Evolutionary conservation across 1,139 yeast genomes (phyloP).

Genomic region (Yamadazyma friedrichii): DNA sequence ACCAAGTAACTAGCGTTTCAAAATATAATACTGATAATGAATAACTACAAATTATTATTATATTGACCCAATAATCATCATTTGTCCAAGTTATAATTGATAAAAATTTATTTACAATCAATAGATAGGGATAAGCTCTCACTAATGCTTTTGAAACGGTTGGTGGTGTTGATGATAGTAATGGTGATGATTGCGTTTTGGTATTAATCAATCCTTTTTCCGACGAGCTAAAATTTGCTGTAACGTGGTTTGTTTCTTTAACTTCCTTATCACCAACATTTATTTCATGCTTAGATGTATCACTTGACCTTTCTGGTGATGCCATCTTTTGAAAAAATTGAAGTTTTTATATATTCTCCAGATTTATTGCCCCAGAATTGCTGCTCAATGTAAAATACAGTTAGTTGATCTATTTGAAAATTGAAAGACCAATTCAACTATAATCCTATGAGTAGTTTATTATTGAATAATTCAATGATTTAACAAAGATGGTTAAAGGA

Average conservation of each 20-base stretch:
- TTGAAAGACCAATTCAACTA: no score
- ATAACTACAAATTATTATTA: constrained; percentile 58
- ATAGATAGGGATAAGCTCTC: constrained; percentile 78
- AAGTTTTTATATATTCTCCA: not conserved
- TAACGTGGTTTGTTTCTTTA: constrained; percentile 8
- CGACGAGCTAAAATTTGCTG: constrained; percentile 14
- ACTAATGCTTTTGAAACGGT: constrained; percentile 82
- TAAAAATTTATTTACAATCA: constrained; percentile 65
- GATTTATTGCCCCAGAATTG: no score
- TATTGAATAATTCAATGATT: no score
- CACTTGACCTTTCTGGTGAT: constrained; percentile 1
- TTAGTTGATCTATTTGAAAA: no score
- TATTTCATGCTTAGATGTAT: constrained; percentile 1
- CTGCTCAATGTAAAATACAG: no score
- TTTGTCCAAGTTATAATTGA: constrained; percentile 89
- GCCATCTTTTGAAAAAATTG: constrained; percentile 3
- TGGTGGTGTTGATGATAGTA: constrained; percentile 83
- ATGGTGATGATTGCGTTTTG: constrained; percentile 58
- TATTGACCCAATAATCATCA: constrained; percentile 76
- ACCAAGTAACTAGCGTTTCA: constrained; percentile 68
- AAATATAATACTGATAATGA: constrained; percentile 67
- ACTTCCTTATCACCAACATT: not conserved
- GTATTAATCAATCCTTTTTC: constrained; percentile 7
- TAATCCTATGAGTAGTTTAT: no score
- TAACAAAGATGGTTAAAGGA: no score